Evolutionary conservation across 768 basidiomycete species (phyloP), one percentile per base, ranked within the genome.

Genomic region (Boletales sp.): DNA sequence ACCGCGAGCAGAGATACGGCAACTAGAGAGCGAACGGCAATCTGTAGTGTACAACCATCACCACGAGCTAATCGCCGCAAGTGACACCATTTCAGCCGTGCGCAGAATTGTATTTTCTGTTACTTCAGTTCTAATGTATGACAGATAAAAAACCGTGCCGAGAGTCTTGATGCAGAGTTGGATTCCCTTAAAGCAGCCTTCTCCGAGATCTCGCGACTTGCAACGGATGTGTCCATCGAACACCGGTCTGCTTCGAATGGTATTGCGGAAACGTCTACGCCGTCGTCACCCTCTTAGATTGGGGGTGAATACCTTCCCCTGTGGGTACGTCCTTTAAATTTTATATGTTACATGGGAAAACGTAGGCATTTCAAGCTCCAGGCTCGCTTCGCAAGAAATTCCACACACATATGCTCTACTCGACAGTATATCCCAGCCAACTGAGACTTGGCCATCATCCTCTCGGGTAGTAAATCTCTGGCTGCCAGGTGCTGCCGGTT

Each of bases 1-100:
- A 12, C 36, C 41, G 11, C 35, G 14, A 34, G 19, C 37, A 93
- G 94, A 95, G 67, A 94, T 96, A 51, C 77, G 89, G 31, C 81
- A 91, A 54, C 70, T 96, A 13, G 91, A 95, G 49, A 82, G 86
- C 60, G 93, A 95, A 61, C 74, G 90, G 19, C 93, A 96, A 67
- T 87, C 88, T 9, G 74, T 96, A 39, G 93, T 96, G 11, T 96
- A 96, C 64, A 93, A 94, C 59, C 93, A 94, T 62, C 94, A 96
- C 60, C 91, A 94, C 51, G 94, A 96, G 57, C 83, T 96, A 17
- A 94, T 96, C 44, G 90, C 90, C 1, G 94, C 94, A 3, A 91
- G 87, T 51, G 90, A 93, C 59, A 95, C 94, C 9, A 95, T 96
- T 56, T 83, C 85, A 52, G 82, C 86, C 6, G 91, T 93, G 68